These are phyloP conservation scores for Trichophyton equinum DNA, from an alignment of 2,329 filamentous ascomycete genomes.

Conservation along the genomic window DNA sequence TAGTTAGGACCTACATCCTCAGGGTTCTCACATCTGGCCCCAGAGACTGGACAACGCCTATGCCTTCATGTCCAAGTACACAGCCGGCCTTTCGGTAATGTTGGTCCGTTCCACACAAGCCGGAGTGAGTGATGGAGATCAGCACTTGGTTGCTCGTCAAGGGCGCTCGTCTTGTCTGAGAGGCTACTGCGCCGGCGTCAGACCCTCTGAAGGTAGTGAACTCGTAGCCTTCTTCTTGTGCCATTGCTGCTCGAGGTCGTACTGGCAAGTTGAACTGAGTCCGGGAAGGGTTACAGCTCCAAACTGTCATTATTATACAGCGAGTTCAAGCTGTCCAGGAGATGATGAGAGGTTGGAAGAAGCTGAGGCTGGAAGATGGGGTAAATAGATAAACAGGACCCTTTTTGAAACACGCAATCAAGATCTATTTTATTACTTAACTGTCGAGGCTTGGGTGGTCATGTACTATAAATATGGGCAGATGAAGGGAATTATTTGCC, in stretches of 20 bases:
- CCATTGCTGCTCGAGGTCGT: background rate
- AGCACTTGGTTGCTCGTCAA: conserved; percentile 37
- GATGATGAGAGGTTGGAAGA: background rate
- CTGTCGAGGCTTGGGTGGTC: background rate
- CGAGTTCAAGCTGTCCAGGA: background rate
- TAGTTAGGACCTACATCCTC: conserved; percentile 15
- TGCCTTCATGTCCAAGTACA: conserved; percentile 29
- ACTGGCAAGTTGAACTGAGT: background rate
- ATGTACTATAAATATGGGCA: background rate
- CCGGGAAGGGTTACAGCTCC: background rate
- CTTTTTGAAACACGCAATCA: background rate
- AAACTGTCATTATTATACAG: background rate
- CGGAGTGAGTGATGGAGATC: conserved; percentile 52
- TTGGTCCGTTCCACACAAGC: conserved; percentile 51
- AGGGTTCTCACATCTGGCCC: conserved; percentile 24
- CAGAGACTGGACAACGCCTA: conserved; percentile 22
- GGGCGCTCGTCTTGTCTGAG: background rate
- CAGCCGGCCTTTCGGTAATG: conserved; percentile 12
- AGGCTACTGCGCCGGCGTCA: conserved; percentile 3
- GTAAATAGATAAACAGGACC: background rate
- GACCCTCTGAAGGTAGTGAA: conserved; percentile 9
- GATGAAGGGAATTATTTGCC: conserved; percentile 1
- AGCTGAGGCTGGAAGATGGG: background rate
- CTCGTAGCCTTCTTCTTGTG: background rate
- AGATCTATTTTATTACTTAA: background rate